These are phyloP conservation scores for Lippia alba DNA, from an alignment of 305 asterid genomes.

Conservation along the genomic window DNA sequence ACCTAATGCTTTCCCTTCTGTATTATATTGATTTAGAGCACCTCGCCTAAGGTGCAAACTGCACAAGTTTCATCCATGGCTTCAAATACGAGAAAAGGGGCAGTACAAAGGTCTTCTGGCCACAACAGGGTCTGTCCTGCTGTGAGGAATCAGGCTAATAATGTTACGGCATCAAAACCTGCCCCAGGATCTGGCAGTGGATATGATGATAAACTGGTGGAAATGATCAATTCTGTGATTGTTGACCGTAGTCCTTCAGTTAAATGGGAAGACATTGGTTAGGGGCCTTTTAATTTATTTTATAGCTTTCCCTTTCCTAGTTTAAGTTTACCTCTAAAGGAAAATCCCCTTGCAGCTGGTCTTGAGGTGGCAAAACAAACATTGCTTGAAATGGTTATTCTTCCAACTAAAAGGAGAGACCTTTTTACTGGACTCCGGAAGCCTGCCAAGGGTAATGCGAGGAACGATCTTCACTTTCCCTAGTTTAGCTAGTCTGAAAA, in stretches of 20 bases:
- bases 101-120: conserved; percentile 51
- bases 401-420: conserved; percentile 94
- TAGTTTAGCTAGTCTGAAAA: conserved; percentile 11
- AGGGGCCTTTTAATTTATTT: conserved; percentile 41
- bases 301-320: conserved; percentile 13
- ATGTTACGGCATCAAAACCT: conserved; percentile 47
- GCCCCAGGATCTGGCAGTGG: conserved; percentile 55
- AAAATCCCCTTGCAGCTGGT: conserved; percentile 71
- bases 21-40: conserved; percentile 50
- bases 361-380: conserved; percentile 98
- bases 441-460: conserved; percentile 86
- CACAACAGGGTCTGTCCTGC: conserved; percentile 42
- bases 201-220: conserved; percentile 81
- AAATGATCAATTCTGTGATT: conserved; percentile 91
- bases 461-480: conserved; percentile 28
- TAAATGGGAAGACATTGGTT: conserved; percentile 99
- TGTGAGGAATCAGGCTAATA: conserved; percentile 49
- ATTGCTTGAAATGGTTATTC: conserved; percentile 92
- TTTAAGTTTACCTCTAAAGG: conserved; percentile 8
- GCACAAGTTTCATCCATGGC: conserved; percentile 47
- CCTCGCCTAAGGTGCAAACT: conserved; percentile 55
- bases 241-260: conserved; percentile 91
- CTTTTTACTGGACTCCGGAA: conserved; percentile 95
- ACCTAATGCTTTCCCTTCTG: conserved; percentile 30
- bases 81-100: conserved; percentile 58